A percentile compares a stretch with the other conserved stretches of the same genome.
phyloP scores from a whole-genome alignment of 306 rosid species.

The Vigna radiata region DNA sequence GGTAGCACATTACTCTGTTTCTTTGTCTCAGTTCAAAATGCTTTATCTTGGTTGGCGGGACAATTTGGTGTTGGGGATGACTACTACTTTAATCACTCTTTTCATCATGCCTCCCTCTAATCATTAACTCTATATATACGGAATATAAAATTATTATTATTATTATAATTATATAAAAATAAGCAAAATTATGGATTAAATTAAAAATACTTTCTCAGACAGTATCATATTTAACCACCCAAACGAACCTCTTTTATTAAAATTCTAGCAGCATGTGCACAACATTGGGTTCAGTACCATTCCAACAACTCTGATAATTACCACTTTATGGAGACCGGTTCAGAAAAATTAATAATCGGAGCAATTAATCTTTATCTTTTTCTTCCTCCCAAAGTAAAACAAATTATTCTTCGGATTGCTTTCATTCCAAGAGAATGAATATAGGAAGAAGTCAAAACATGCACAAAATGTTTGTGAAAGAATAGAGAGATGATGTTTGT shows the following conservation, averaged over 20 bases:
- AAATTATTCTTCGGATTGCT: no score
- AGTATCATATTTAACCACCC: not conserved
- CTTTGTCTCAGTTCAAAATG: slow-evolving; percentile 14
- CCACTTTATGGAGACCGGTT: slow-evolving; percentile 23
- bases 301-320: not conserved
- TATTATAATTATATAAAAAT: no score
- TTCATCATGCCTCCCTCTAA: not conserved
- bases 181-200: no score
- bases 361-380: not conserved
- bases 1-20: slow-evolving; percentile 2
- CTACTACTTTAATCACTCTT: slow-evolving; percentile 8
- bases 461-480: slow-evolving; percentile 3
- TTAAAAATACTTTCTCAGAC: not conserved
- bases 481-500: slow-evolving; percentile 12
- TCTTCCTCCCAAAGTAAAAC: no score
- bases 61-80: not conserved
- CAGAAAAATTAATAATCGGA: slow-evolving; percentile 10
- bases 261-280: slow-evolving; percentile 6
- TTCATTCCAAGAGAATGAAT: slow-evolving; percentile 26
- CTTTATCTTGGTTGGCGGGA: not conserved
- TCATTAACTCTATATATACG: no score
- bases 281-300: slow-evolving; percentile 21
- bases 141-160: no score
- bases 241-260: not conserved
- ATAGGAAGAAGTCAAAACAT: slow-evolving; percentile 23